Percentiles rank a stretch among this genome's conserved stretches.
Conservation (phyloP, 768 basidiomycete genomes). For the Mycena vulgaris region DNA sequence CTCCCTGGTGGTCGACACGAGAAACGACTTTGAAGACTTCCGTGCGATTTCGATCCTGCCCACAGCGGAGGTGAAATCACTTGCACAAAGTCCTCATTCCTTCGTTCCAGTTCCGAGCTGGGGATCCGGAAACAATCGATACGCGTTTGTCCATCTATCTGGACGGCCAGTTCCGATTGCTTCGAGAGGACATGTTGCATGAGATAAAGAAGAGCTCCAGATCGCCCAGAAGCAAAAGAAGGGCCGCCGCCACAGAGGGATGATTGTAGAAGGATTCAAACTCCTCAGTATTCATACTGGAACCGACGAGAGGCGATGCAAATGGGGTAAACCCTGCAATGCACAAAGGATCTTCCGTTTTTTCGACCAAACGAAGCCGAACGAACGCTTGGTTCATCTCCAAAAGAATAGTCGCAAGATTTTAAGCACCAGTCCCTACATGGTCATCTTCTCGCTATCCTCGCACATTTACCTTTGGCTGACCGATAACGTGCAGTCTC, state of each 20-base stretch:
- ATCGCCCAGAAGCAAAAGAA: slow-evolving; percentile 56
- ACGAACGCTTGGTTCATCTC: slow-evolving; percentile 8
- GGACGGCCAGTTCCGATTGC: slow-evolving; percentile 76
- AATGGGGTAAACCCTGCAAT: slow-evolving; percentile 57
- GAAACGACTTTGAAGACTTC: slow-evolving; percentile 75
- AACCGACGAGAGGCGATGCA: slow-evolving; percentile 27
- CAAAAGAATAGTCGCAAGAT: slow-evolving; percentile 51
- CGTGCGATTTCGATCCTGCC: slow-evolving; percentile 74
- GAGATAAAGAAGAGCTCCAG: slow-evolving; percentile 72
- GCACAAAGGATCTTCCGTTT: slow-evolving; percentile 54
- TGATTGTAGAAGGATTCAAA: slow-evolving; percentile 53
- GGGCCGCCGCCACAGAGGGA: slow-evolving; percentile 51
- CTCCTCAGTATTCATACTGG: slow-evolving; percentile 46
- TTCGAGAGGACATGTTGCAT: slow-evolving; percentile 74
- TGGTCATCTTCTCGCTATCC: neutral
- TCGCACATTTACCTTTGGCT: neutral
- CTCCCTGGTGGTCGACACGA: slow-evolving; percentile 78
- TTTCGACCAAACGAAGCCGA: slow-evolving; percentile 48
- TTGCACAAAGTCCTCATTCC: slow-evolving; percentile 61
- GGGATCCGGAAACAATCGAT: slow-evolving; percentile 58
- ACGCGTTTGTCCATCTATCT: slow-evolving; percentile 43
- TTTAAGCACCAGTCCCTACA: slow-evolving; percentile 69
- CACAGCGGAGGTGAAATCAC: slow-evolving; percentile 70
- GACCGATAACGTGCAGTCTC: slow-evolving; percentile 47
- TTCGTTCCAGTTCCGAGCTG: slow-evolving; percentile 65